These are phyloP conservation scores for Somion occarium DNA, from an alignment of 1,284 basidiomycete genomes.

Conservation along the genomic window DNA sequence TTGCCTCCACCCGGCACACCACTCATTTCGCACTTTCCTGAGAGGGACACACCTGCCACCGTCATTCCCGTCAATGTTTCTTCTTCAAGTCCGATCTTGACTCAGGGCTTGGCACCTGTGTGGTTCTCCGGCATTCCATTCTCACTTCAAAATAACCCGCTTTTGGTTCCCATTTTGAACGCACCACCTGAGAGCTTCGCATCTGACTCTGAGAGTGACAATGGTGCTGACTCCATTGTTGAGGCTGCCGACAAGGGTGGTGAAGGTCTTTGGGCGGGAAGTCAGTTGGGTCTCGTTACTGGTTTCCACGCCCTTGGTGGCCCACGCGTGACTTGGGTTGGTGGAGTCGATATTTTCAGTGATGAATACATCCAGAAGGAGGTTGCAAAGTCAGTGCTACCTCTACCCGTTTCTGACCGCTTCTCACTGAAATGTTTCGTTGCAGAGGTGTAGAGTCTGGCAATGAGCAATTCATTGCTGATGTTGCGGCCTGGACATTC, in stretches of 20 bases:
- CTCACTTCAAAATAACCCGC: conserved; percentile 74
- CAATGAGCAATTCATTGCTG: conserved; percentile 70
- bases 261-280: conserved; percentile 77
- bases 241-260: conserved; percentile 68
- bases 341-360: conserved; percentile 76
- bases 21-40: conserved; percentile 72
- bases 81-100: conserved; percentile 38
- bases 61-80: conserved; percentile 54
- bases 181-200: conserved; percentile 76
- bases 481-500: conserved; percentile 88
- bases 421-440: too few relatives aligned
- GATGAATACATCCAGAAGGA: conserved; percentile 65
- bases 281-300: conserved; percentile 71
- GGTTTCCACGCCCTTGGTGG: conserved; percentile 86
- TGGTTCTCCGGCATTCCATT: conserved; percentile 81
- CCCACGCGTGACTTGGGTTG: conserved; percentile 78
- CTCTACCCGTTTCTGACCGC: too few relatives aligned
- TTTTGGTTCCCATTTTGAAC: conserved; percentile 76
- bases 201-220: conserved; percentile 55
- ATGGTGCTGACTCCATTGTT: conserved; percentile 50
- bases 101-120: conserved; percentile 44
- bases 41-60: conserved; percentile 51
- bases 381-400: too few relatives aligned
- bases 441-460: conserved; percentile 59
- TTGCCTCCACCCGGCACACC: conserved; percentile 71